Evolutionary conservation across 139 green algal species (phyloP).

Genomic region (Chlorella sp.): DNA sequence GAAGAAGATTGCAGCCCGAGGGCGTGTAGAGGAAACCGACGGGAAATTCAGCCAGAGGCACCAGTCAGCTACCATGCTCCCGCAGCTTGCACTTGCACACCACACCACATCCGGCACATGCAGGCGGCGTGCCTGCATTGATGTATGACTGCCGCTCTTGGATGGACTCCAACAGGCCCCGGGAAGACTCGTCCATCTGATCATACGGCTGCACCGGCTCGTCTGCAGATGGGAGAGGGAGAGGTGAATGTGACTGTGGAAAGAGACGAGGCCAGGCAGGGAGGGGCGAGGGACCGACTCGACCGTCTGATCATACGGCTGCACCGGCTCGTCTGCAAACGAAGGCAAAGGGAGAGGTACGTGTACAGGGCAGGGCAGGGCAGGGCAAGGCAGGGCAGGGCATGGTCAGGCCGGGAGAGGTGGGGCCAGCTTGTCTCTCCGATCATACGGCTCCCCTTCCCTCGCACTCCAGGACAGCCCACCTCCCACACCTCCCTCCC

Average conservation of each 20-base stretch:
- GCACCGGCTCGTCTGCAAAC: too few relatives aligned
- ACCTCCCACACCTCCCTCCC: not conserved
- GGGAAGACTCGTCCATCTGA: slow-evolving; percentile 33
- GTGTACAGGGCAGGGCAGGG: not conserved
- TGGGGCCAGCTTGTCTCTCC: too few relatives aligned
- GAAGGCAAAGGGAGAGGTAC: not conserved
- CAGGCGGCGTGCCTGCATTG: not conserved
- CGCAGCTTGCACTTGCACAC: too few relatives aligned
- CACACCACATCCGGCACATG: not conserved
- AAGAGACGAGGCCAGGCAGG: not conserved
- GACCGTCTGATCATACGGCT: too few relatives aligned
- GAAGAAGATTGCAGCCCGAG: too few relatives aligned
- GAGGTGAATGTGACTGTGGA: not conserved
- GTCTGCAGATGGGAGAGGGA: slow-evolving; percentile 32
- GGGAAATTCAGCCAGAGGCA: too few relatives aligned
- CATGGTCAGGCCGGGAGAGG: too few relatives aligned
- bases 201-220: slow-evolving; percentile 49
- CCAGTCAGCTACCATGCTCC: too few relatives aligned
- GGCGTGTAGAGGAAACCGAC: too few relatives aligned
- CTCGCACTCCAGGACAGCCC: not conserved
- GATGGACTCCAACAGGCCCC: slow-evolving; percentile 63
- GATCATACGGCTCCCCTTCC: too few relatives aligned
- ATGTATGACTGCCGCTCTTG: slow-evolving; percentile 63
- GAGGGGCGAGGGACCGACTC: not conserved
- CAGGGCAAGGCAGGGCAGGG: not conserved